Percentiles rank a stretch among this genome's conserved stretches.
phyloP scores from a whole-genome alignment of 768 basidiomycete genomes.

The Phlebiopsis flavidoalba region DNA sequence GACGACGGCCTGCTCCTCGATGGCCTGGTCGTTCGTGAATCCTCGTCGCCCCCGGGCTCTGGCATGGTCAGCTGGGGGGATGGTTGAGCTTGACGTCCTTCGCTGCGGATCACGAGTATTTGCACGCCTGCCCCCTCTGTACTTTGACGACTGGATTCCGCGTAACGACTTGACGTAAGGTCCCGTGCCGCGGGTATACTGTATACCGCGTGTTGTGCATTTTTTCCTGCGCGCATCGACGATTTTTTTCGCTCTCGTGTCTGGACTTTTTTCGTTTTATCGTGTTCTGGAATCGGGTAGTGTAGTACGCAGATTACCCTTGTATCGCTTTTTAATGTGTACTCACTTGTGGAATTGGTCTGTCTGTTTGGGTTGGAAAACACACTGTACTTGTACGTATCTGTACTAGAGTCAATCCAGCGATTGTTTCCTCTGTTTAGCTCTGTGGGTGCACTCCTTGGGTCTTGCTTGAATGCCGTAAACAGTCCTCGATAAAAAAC shows the following conservation, averaged over 20 bases:
- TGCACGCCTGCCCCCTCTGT: not conserved
- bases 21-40: not conserved
- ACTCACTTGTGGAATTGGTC: not conserved
- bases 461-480: not conserved
- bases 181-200: not conserved
- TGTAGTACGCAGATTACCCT: not conserved
- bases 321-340: constrained; percentile 3
- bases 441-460: not conserved
- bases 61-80: not conserved
- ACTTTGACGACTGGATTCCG: not conserved
- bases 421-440: not conserved
- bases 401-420: not conserved
- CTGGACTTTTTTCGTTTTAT: not conserved
- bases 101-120: not conserved
- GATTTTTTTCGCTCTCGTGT: not conserved
- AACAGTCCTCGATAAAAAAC: not conserved
- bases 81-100: not conserved
- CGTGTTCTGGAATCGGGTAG: not conserved
- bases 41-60: not conserved
- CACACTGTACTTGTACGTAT: constrained; percentile 1
- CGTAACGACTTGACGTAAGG: not conserved
- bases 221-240: not conserved
- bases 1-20: not conserved
- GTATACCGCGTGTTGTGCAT: not conserved
- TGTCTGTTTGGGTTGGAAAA: not conserved